phyloP scores from a whole-genome alignment of 2,329 filamentous ascomycete species.

The Septoria linicola region DNA sequence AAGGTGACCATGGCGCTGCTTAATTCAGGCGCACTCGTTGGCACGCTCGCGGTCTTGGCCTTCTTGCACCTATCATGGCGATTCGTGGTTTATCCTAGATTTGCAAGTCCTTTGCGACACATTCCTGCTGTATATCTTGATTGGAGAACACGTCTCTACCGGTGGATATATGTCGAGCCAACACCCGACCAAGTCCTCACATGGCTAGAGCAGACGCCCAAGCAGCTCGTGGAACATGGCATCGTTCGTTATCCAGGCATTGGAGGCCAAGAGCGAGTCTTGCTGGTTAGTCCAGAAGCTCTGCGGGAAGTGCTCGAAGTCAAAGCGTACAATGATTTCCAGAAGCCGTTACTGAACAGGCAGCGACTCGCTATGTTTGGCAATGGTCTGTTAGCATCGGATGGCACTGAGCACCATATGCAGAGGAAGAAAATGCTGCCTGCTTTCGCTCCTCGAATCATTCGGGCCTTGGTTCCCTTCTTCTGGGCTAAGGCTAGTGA shows the following conservation, averaged over 20 bases:
- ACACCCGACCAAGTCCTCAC: neutral
- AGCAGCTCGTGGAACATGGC: neutral
- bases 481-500: constrained; percentile 3
- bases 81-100: neutral
- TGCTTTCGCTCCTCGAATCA: constrained; percentile 1
- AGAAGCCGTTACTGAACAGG: neutral
- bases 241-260: constrained; percentile 4
- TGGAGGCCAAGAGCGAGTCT: neutral
- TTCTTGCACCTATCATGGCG: too few relatives aligned
- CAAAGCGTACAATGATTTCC: constrained; percentile 5
- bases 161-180: constrained; percentile 2
- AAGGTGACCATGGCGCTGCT: too few relatives aligned
- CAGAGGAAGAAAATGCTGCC: constrained; percentile 10
- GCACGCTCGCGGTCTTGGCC: too few relatives aligned
- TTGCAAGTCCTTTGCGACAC: constrained; percentile 1
- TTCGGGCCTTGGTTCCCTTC: neutral
- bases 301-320: constrained; percentile 1
- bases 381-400: constrained; percentile 2
- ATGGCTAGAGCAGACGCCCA: neutral
- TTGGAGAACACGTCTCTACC: neutral
- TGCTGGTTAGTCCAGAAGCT: neutral
- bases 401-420: constrained; percentile 1
- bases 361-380: constrained; percentile 1
- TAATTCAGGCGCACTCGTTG: too few relatives aligned
- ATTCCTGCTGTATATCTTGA: neutral